Evolutionary conservation across 805 yeast species (phyloP).

Genomic region (Schizosaccharomyces octosporus): DNA sequence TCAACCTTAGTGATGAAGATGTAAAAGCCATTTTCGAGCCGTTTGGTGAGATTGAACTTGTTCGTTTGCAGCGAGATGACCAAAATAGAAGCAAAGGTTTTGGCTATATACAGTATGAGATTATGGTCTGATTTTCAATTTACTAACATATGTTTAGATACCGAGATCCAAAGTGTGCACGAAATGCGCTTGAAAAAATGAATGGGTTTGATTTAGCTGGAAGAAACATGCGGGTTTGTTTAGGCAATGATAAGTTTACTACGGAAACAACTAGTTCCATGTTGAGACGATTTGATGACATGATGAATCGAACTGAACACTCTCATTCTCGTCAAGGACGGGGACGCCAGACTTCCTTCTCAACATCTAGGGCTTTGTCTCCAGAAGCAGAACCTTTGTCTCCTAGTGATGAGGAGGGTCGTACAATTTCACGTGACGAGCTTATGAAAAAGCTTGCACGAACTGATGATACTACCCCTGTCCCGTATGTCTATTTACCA

Average conservation of each 20-base stretch:
- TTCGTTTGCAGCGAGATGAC: slow-evolving; percentile 64
- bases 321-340: not conserved
- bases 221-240: slow-evolving; percentile 12
- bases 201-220: slow-evolving; percentile 12
- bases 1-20: slow-evolving; percentile 36
- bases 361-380: not conserved
- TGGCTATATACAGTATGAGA: slow-evolving; percentile 42
- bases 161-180: slow-evolving; percentile 7
- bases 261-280: slow-evolving; percentile 5
- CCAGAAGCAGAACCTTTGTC: slow-evolving; percentile 9
- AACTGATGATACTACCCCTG: slow-evolving; percentile 9
- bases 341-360: not conserved
- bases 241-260: slow-evolving; percentile 3
- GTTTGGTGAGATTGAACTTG: slow-evolving; percentile 55
- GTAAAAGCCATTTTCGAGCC: slow-evolving; percentile 36
- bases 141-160: slow-evolving; percentile 3
- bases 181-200: slow-evolving; percentile 11
- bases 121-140: not conserved
- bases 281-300: not conserved
- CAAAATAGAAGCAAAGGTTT: slow-evolving; percentile 64
- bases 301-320: not conserved
- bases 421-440: slow-evolving; percentile 11
- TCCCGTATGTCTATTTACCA: not conserved
- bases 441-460: slow-evolving; percentile 14
- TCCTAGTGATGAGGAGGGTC: slow-evolving; percentile 2